These are phyloP conservation scores for Penicillium verrucosum DNA, from an alignment of 2,329 filamentous ascomycete genomes.

Conservation along the genomic window DNA sequence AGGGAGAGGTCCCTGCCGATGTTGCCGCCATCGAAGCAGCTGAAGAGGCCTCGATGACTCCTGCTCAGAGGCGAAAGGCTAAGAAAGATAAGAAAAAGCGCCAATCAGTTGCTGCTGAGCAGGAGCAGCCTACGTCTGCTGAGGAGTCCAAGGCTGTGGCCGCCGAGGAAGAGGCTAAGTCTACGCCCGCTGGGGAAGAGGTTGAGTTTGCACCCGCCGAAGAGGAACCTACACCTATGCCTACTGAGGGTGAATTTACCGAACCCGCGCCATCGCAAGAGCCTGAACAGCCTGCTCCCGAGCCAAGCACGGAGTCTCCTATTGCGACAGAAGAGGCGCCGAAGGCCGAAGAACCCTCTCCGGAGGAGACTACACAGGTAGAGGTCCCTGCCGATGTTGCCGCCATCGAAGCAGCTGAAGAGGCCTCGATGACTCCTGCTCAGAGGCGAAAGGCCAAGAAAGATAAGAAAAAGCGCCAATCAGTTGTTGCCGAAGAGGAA, in stretches of 20 bases:
- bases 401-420: not conserved
- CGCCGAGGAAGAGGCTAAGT: not conserved
- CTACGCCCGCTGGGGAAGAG: no score
- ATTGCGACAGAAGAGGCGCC: conserved; percentile 1
- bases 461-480: conserved; percentile 24
- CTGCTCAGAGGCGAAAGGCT: conserved; percentile 17
- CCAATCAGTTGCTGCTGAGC: conserved; percentile 8
- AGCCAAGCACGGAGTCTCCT: no score
- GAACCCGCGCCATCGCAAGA: not conserved
- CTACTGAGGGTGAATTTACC: not conserved
- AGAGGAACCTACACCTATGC: not conserved
- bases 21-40: not conserved
- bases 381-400: conserved; percentile 1
- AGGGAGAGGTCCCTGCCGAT: not conserved
- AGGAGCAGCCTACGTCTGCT: not conserved
- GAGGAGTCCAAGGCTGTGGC: no score
- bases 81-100: conserved; percentile 25
- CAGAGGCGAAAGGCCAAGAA: conserved; percentile 22
- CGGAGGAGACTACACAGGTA: not conserved
- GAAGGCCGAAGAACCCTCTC: not conserved
- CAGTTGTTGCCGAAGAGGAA: conserved; percentile 2
- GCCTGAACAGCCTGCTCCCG: not conserved
- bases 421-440: conserved; percentile 15
- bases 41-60: conserved; percentile 12
- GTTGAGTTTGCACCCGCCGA: not conserved